Base-by-base conservation (phyloP, 345 rosid species). In the Eucalyptus tenuipes region DNA sequence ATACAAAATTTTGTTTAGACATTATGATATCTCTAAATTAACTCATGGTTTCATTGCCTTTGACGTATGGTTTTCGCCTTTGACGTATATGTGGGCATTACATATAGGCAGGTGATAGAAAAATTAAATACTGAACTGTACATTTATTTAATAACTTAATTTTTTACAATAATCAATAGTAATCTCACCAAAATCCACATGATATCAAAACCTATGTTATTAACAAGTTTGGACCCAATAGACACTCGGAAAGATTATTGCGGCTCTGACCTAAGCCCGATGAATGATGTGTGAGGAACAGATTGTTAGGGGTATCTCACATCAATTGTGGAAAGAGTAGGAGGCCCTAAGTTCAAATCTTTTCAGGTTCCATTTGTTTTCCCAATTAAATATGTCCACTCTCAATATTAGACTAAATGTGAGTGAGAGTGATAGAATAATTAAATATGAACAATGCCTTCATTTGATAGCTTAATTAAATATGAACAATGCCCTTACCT, bases 401-500 rank as follows among this genome's bases (percentile, higher is more conserved):
- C 13, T 55, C 13, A 55, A 9, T 25, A 55, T 55, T 24, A 55
- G 20, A 24, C 13, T 55, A 24, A 55, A 6, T 3, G 0, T 55
- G 29, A 55, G 29, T 9, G 29, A 22, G 13, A 24, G 6, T 55
- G 61, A 55, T 55, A 10, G 3, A 55, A 55, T 24, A 55, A 24
- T 55, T 55, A 24, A 55, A 55, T 4, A 55, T 55, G 29, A 55
- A 24, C 13, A 22, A 24, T 55, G 61, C 61, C 13, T 24, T 55
- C 13, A 55, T 10, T 4, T 10, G 13, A 55, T 24, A 24, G 6
- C 13, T 2, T 55, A 22, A 55, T 55, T 55, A 55, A 24, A 55
- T 55, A 55, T 55, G 13, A 55, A 55, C 13, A 9, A 24, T 55
- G 1, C 1, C 0, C 4, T 1, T 24, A 55, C 24, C 0, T 55